A percentile compares a stretch with the other conserved stretches of the same genome.
Conservation (phyloP, 495 filamentous ascomycete species). For the Neurospora terricola region DNA sequence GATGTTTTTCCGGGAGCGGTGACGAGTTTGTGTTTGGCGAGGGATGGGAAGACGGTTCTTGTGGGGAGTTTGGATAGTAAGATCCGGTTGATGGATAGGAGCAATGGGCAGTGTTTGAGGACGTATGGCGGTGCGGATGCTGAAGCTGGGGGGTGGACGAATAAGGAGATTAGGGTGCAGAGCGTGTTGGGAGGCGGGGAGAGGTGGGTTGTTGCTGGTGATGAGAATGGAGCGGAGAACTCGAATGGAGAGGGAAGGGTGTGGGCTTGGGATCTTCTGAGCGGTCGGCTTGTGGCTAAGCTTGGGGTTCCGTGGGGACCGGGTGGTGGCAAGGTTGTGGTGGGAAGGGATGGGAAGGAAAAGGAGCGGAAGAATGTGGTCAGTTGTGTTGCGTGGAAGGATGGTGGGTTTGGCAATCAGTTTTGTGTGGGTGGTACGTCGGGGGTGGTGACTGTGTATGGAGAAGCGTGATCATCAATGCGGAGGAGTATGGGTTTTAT, state of each 20-base stretch:
- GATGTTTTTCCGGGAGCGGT: conserved; percentile 61
- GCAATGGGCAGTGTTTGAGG: conserved; percentile 61
- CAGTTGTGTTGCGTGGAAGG: conserved; percentile 63
- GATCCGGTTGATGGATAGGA: conserved; percentile 72
- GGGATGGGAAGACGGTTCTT: conserved; percentile 64
- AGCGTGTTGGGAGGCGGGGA: conserved; percentile 65
- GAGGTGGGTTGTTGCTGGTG: conserved; percentile 71
- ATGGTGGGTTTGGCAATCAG: conserved; percentile 50
- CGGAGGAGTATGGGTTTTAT: background rate
- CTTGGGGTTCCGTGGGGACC: conserved; percentile 51
- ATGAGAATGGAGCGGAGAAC: conserved; percentile 43
- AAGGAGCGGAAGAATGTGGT: conserved; percentile 43
- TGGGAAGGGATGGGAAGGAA: conserved; percentile 41
- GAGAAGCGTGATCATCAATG: conserved; percentile 18
- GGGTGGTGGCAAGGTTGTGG: conserved; percentile 40
- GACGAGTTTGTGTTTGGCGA: conserved; percentile 61
- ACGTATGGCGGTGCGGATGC: conserved; percentile 40
- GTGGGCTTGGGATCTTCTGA: conserved; percentile 85
- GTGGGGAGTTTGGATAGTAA: conserved; percentile 65
- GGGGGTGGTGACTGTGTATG: conserved; percentile 46
- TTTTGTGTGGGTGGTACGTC: conserved; percentile 46
- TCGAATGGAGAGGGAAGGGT: conserved; percentile 48
- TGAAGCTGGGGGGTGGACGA: conserved; percentile 45
- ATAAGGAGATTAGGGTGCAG: conserved; percentile 60
- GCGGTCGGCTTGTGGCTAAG: conserved; percentile 53